Conservation (phyloP, 2,329 filamentous ascomycete genomes). For the Paraphoma sp. region DNA sequence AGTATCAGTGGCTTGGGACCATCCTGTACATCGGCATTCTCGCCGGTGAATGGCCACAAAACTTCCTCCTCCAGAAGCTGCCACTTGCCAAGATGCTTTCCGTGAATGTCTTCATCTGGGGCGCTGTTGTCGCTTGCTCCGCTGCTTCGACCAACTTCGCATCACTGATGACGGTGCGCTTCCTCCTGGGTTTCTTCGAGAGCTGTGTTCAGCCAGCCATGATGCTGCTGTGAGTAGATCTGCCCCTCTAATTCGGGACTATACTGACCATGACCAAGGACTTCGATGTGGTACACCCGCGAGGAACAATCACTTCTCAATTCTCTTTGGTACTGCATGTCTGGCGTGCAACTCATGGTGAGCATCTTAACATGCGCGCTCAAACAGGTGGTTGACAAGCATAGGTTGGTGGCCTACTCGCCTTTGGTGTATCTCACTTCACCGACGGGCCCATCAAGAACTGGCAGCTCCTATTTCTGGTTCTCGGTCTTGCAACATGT, state of each 20-base stretch:
- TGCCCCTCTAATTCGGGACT: neutral
- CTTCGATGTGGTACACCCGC: conserved; percentile 35
- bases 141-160: conserved; percentile 35
- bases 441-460: conserved; percentile 33
- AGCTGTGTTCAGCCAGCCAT: conserved; percentile 42
- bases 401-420: conserved; percentile 48
- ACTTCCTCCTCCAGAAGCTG: conserved; percentile 18
- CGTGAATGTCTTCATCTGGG: conserved; percentile 38
- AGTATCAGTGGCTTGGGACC: conserved; percentile 66
- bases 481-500: conserved; percentile 49
- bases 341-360: conserved; percentile 46
- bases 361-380: conserved; percentile 8
- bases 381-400: conserved; percentile 18
- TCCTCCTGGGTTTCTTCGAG: conserved; percentile 43
- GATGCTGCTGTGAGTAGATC: conserved; percentile 10
- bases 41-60: conserved; percentile 19
- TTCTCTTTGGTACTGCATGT: conserved; percentile 42
- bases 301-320: conserved; percentile 26
- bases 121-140: conserved; percentile 32
- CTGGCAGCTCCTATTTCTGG: conserved; percentile 55
- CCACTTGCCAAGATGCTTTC: conserved; percentile 27
- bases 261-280: conserved; percentile 20
- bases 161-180: conserved; percentile 29
- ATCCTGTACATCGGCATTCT: conserved; percentile 56
- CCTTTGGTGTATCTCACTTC: conserved; percentile 44